Evolutionary conservation across 176 grass and related monocot species (phyloP).

Genomic region (Carex kokanica): DNA sequence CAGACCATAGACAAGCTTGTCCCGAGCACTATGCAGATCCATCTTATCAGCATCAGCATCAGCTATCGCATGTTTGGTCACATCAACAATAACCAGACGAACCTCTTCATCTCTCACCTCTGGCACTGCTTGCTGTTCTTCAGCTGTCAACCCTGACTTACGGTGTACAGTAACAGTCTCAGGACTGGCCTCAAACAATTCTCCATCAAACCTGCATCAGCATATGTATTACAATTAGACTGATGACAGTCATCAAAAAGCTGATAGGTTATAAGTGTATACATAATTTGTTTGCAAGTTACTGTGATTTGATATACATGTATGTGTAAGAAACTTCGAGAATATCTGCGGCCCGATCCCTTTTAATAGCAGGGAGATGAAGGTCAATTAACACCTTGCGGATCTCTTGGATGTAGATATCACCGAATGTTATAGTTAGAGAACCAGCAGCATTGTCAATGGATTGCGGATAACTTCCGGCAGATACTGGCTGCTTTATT

Average conservation of each 20-base stretch:
- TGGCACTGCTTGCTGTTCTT: too few species aligned
- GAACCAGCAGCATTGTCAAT: not conserved
- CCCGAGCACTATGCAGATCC: not conserved
- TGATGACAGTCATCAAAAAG: too few species aligned
- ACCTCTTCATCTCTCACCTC: not conserved
- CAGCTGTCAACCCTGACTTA: too few species aligned
- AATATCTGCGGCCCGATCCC: not conserved
- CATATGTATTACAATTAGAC: not conserved
- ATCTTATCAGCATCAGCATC: not conserved
- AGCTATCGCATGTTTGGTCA: not conserved
- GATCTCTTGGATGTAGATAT: conserved; percentile 16
- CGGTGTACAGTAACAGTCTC: not conserved
- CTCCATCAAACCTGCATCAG: not conserved
- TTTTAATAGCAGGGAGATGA: not conserved
- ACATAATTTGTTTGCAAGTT: not conserved
- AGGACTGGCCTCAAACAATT: too few species aligned
- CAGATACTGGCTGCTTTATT: conserved; percentile 13
- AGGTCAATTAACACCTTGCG: conserved; percentile 23
- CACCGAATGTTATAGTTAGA: conserved; percentile 5
- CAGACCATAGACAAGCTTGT: not conserved
- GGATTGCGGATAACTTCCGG: conserved; percentile 12
- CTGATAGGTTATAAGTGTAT: too few species aligned
- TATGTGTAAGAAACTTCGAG: not conserved
- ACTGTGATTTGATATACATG: not conserved
- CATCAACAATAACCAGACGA: not conserved